phyloP scores from a whole-genome alignment of 371 early-diverging fungal species.

The Apophysomyces sp. region DNA sequence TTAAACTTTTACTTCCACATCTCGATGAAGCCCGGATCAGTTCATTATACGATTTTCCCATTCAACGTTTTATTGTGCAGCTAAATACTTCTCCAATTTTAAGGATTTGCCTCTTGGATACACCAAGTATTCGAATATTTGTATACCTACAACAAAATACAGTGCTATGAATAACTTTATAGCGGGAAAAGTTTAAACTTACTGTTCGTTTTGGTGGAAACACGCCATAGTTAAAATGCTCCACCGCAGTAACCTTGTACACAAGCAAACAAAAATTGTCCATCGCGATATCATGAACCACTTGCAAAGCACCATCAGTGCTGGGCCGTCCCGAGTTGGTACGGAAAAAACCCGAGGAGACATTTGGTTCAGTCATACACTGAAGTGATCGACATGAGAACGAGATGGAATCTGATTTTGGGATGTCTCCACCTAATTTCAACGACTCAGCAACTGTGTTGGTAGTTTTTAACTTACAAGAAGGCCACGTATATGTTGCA shows the following conservation, averaged over 20 bases:
- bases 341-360: conserved; percentile 4
- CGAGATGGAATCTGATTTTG: conserved; percentile 41
- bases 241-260: conserved; percentile 66
- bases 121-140: conserved; percentile 16
- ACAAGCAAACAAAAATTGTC: conserved; percentile 76
- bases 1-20: no score
- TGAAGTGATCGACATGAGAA: conserved; percentile 61
- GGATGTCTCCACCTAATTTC: conserved; percentile 43
- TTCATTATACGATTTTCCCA: no score
- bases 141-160: conserved; percentile 7
- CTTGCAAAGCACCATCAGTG: conserved; percentile 6
- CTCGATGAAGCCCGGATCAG: no score
- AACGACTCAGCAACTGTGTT: background rate
- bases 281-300: conserved; percentile 67
- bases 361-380: conserved; percentile 20
- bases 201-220: conserved; percentile 58
- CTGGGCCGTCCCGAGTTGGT: background rate
- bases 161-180: background rate
- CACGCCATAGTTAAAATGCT: conserved; percentile 52
- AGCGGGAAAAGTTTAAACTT: conserved; percentile 12
- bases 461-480: conserved; percentile 13
- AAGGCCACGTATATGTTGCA: conserved; percentile 75
- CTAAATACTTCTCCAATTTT: background rate
- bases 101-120: conserved; percentile 17
- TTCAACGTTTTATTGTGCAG: no score